Base-by-base conservation (phyloP, 2,329 filamentous ascomycete genomes). In the Ophiostoma himal-ulmi region DNA sequence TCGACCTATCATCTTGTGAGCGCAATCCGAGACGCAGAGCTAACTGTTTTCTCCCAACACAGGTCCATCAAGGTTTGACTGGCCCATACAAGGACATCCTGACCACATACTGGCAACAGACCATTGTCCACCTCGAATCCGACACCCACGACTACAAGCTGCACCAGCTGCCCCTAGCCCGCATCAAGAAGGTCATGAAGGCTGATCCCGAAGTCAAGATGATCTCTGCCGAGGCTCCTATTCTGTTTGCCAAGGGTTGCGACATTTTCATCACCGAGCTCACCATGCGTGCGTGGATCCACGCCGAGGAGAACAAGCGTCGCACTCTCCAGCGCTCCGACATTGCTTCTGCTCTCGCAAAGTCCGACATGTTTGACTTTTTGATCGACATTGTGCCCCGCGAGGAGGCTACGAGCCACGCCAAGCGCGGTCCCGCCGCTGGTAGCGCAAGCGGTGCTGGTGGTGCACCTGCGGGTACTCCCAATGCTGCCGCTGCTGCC, bases 121-220 rank as follows among this genome's bases (percentile, higher is more conserved):
- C 94, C 73, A 97, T 99, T 82, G 94, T 91, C 75, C 93, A 96
- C 79, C 88, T 99, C 71, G 95, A 99, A 82, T 92, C 87, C 72
- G 95, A 98, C 76, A 93, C 91, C 67, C 95, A 99, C 80, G 95
- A 99, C 81, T 99, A 98, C 85, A 99, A 99, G 82, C 87, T 98
- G 70, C 95, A 99, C 79, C 95, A 98, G 80, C 85, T 99, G 54
- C 95, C 95, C 1, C 85, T 99, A 57, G 95, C 95, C n/a, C 91
- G 95, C 70, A 99, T 99, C 83, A 99, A 99, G 85, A 99, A 99
- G 81, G 95, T 99, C 75, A 99, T 99, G 95, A 99, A 99, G 82
- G 95, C 95, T 0, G 95, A 99, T 75, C 95, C 95, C 0, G 95
- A 99, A 77, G 95, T 99, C 67, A 99, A 99, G 84, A 99, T 99